Percentiles rank a stretch among this genome's conserved stretches.
Evolutionary conservation across 2,329 filamentous ascomycete species (phyloP).

Genomic region (Pseudopithomyces maydicus): DNA sequence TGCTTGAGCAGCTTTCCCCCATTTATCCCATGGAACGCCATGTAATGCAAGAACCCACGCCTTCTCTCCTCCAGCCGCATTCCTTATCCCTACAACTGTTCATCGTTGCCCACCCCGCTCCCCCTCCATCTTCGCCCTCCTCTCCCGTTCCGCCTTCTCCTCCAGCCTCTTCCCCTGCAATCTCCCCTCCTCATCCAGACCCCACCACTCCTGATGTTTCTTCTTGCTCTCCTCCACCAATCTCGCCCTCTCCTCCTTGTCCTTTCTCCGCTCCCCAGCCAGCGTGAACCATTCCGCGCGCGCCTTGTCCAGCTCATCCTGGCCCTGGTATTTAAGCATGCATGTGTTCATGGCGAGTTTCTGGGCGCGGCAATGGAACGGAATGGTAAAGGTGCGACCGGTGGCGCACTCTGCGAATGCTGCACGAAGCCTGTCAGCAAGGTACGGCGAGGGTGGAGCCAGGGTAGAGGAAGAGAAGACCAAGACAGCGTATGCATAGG

Average conservation of each 20-base stretch:
- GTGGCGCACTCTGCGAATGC: constrained; percentile 91
- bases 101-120: constrained; percentile 11
- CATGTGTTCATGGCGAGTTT: constrained; percentile 90
- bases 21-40: no score
- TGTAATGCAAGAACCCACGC: not conserved
- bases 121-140: constrained; percentile 14
- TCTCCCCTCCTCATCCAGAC: constrained; percentile 46
- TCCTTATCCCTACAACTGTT: constrained; percentile 18
- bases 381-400: constrained; percentile 82
- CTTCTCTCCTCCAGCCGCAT: constrained; percentile 6
- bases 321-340: constrained; percentile 86
- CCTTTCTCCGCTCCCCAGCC: constrained; percentile 70
- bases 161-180: constrained; percentile 31
- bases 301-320: constrained; percentile 82
- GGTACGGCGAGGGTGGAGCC: not conserved
- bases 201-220: constrained; percentile 59
- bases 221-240: constrained; percentile 53
- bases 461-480: not conserved
- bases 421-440: constrained; percentile 43
- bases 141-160: constrained; percentile 19
- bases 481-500: not conserved
- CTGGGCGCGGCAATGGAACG: constrained; percentile 81
- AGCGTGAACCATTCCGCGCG: constrained; percentile 91
- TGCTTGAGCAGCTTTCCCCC: not conserved
- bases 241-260: constrained; percentile 63